Evolutionary conservation across 345 rosid genomes (phyloP).

Genomic region (Brassica carinata): DNA sequence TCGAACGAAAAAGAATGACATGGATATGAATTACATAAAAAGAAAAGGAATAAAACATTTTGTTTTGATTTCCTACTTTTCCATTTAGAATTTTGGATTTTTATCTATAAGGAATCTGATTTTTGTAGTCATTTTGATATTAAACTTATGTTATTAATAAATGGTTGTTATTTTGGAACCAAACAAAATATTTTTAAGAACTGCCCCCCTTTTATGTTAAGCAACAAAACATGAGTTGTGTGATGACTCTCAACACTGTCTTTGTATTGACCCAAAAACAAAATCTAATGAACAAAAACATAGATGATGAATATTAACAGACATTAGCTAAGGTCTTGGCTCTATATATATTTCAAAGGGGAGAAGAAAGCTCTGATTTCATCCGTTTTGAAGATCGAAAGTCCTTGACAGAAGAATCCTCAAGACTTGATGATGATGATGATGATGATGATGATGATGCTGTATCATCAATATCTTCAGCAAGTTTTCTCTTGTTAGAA

Average conservation of each 20-base stretch:
- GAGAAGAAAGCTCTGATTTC: conserved; percentile 17
- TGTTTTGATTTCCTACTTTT: too few species aligned
- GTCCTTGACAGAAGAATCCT: conserved; percentile 2
- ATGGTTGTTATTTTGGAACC: neutral
- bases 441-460: conserved; percentile 21
- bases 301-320: conserved; percentile 29
- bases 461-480: conserved; percentile 14
- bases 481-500: conserved; percentile 48
- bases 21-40: too few species aligned
- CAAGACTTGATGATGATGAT: conserved; percentile 26
- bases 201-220: neutral
- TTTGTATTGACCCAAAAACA: conserved; percentile 14
- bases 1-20: too few species aligned
- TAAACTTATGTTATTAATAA: neutral
- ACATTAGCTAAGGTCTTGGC: conserved; percentile 23
- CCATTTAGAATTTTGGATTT: neutral
- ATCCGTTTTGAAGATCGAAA: conserved; percentile 24
- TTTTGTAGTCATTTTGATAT: neutral
- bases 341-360: conserved; percentile 11
- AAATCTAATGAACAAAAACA: conserved; percentile 19
- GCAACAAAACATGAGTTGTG: neutral
- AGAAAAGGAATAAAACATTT: too few species aligned
- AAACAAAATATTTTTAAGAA: neutral
- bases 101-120: neutral
- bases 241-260: neutral